Conservation (phyloP, 257 asterid genomes). For the Misopates orontium region DNA sequence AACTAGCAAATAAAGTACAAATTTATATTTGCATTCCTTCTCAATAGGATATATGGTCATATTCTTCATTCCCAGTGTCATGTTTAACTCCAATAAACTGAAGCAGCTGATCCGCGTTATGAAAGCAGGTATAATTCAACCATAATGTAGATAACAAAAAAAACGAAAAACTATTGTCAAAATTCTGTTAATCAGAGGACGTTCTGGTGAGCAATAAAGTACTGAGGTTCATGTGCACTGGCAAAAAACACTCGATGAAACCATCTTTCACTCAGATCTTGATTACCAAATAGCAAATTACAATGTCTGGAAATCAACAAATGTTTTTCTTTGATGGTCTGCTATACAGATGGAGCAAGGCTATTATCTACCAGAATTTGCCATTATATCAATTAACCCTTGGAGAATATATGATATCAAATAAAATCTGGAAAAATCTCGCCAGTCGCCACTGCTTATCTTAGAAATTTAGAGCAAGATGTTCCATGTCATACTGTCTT, state of each 20-base stretch:
- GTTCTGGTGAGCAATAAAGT: not conserved
- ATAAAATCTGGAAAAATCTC: not conserved
- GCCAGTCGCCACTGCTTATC: not conserved
- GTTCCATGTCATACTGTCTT: not conserved
- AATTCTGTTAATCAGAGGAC: not conserved
- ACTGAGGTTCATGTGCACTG: not conserved
- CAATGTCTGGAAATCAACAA: not conserved
- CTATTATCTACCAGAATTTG: not conserved
- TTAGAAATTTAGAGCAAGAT: not conserved
- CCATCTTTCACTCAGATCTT: not conserved
- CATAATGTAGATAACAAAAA: too few species aligned
- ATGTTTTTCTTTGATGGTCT: not conserved
- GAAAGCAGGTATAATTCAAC: not conserved
- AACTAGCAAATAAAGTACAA: constrained; percentile 6
- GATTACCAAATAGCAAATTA: not conserved
- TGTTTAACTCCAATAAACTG: not conserved
- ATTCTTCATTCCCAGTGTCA: not conserved
- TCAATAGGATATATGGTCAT: constrained; percentile 8
- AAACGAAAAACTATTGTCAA: not conserved
- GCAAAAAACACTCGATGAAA: constrained; percentile 1
- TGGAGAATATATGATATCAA: too few species aligned
- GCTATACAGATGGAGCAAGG: not conserved
- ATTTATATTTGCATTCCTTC: constrained; percentile 6
- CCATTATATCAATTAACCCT: too few species aligned
- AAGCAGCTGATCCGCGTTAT: not conserved